Conservation (phyloP, 495 filamentous ascomycete species). For the Neurospora sp. region DNA sequence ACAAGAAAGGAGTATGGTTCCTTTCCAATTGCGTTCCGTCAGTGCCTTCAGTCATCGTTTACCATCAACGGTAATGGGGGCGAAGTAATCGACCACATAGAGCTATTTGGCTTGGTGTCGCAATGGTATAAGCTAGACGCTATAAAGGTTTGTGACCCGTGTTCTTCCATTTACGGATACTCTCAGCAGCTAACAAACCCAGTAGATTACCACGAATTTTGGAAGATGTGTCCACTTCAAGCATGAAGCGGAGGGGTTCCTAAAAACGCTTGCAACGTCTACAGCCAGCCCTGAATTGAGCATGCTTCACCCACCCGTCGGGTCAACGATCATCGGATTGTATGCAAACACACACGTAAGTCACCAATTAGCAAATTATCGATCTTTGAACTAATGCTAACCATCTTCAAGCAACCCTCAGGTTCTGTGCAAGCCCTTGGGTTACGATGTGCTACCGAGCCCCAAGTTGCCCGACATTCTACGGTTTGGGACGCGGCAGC, state of each 20-base stretch:
- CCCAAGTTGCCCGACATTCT: not conserved
- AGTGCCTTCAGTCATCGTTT: not conserved
- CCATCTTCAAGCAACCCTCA: not conserved
- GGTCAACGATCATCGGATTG: not conserved
- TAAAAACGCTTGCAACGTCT: not conserved
- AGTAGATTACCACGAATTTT: not conserved
- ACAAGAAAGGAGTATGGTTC: not conserved
- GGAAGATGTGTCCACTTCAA: not conserved
- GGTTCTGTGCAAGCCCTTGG: not conserved
- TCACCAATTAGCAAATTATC: not conserved
- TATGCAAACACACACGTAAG: not conserved
- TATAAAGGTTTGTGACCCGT: not conserved
- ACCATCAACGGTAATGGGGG: not conserved
- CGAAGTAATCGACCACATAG: not conserved
- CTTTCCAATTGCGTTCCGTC: not conserved
- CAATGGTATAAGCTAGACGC: not conserved
- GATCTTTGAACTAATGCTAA: not conserved
- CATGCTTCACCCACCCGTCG: not conserved
- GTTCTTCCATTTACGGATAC: not conserved
- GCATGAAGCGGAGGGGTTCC: not conserved
- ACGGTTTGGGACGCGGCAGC: not conserved
- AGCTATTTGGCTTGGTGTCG: not conserved
- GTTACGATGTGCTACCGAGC: not conserved
- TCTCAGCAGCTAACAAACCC: not conserved
- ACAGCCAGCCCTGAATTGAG: not conserved